Base-by-base conservation (phyloP, 371 early-diverging fungal genomes). In the Rhizopus microsporus region DNA sequence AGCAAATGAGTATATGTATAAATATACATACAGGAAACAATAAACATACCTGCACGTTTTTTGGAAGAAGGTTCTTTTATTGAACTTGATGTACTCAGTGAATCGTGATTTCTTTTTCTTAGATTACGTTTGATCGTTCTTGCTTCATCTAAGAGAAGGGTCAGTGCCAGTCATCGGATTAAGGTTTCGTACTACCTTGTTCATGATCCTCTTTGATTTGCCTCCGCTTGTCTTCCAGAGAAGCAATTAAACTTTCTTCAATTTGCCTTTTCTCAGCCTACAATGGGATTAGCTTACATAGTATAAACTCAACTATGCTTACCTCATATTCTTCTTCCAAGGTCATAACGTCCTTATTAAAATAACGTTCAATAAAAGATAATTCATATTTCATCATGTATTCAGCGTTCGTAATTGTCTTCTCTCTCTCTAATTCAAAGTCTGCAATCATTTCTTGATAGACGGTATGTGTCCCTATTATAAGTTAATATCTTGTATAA, bases 261-360 rank as follows among this genome's bases (percentile, higher is more conserved):
- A 57, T 38, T 30, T 30, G 29, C 32, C 38, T 48, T 37, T 49
- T 49, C 37, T 49, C 57, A 47, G 29, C 30, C 48, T 43, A 42
- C 8, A 9, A 33, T 17, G 9, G 16, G n/a, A 35, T 17, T 1
- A 33, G 44, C 8, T 17, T 13, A 23, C 7, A n/a, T 13, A 3
- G n/a, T 33, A n/a, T 23, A 4, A 4, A 23, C 9, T 38, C 15
- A 1, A 39, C 1, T 30, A 66, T 33, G 13, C 23, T 30, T 67
- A 68, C 73, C 60, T 77, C 69, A 44, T 72, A 77, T 51, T 77
- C 75, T 33, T 74, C 72, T 45, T 77, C 73, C 12, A 72, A 57
- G 9, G 69, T 63, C n/a, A 46, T 47, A 30, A 67, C 29, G 30
- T 77, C 72, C 44, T 57, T 46, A 33, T 71, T 66, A 37, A 62